These are phyloP conservation scores for Jackrogersella minutella DNA, from an alignment of 495 filamentous ascomycete genomes.

Conservation along the genomic window DNA sequence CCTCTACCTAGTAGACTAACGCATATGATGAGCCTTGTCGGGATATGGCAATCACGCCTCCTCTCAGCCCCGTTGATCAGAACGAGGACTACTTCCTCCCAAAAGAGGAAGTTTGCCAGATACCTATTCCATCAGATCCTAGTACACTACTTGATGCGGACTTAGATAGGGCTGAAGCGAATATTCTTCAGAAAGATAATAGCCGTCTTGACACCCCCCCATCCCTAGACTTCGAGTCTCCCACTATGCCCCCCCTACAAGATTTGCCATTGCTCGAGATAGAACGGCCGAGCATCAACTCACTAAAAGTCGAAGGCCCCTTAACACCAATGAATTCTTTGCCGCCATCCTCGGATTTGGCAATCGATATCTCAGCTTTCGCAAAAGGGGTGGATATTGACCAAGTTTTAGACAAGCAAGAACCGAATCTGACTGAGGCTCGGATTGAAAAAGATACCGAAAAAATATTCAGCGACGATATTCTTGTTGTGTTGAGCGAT, in stretches of 20 bases:
- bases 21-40: slow-evolving; percentile 5
- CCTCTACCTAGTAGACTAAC: not conserved
- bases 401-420: slow-evolving; percentile 7
- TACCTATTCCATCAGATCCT: slow-evolving; percentile 63
- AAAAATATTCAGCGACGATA: slow-evolving; percentile 49
- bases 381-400: slow-evolving; percentile 33
- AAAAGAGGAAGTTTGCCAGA: slow-evolving; percentile 53
- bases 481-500: slow-evolving; percentile 55
- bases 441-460: not conserved
- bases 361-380: slow-evolving; percentile 11
- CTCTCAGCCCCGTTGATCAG: slow-evolving; percentile 60
- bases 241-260: slow-evolving; percentile 15
- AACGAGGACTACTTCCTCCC: slow-evolving; percentile 55
- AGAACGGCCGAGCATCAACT: slow-evolving; percentile 19
- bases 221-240: not conserved
- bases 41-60: slow-evolving; percentile 60
- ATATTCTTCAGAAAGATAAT: slow-evolving; percentile 47
- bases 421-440: not conserved
- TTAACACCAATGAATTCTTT: slow-evolving; percentile 37
- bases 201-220: not conserved
- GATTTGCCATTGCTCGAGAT: slow-evolving; percentile 9
- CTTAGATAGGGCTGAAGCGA: slow-evolving; percentile 55
- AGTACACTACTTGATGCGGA: slow-evolving; percentile 57
- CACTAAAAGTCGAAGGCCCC: slow-evolving; percentile 28
- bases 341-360: slow-evolving; percentile 20